Base-by-base conservation (phyloP, 306 rosid species). In the Cucumis hystrix region DNA sequence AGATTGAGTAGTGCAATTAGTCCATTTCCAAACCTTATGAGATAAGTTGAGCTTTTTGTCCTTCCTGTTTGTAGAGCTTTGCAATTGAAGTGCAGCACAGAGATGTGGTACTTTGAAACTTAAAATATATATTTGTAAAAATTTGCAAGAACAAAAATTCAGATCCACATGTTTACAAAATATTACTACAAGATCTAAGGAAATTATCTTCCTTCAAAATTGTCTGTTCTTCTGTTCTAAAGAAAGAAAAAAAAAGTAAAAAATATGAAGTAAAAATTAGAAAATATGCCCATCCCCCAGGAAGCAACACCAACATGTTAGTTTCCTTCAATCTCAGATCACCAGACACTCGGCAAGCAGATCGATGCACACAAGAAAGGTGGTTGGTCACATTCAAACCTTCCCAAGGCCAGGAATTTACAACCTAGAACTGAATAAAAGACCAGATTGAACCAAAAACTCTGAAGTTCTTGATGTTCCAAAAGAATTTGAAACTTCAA, bases 401-500 rank as follows among this genome's bases (percentile, higher is more conserved):
- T 84, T 76, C 79, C 60, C 60, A 72, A 51, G 76, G 33, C 43
- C 75, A 72, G 43, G 61, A 72, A 72, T 72, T 49, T 72, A 72
- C 76, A 72, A 72, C 60, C 76, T 79, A 77, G 23, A 87, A 79
- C 80, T 81, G 81, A 68, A 82, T 67, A 85, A 85, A 90, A 85
- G 80, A 80, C 85, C 84, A 82, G 85, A 80, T 74, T 23, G 86
- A 74, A 84, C 70, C 69, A 69, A 70, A 35, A 84, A 90, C 90
- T 83, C 84, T 80, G 83, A 81, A 77, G 82, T 85, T 84, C 79
- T 78, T 15, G 49, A 63, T 87, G 86, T 79, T 85, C 82, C 96
- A 97, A 92, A 92, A 92, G 91, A 92, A 90, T 95, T 54, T 80
- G 61, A 64, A 82, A 80, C 79, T 12, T 55, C 9, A 45, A 43